Conservation (phyloP, 2,329 filamentous ascomycete genomes). For the Neonectria sp. region DNA sequence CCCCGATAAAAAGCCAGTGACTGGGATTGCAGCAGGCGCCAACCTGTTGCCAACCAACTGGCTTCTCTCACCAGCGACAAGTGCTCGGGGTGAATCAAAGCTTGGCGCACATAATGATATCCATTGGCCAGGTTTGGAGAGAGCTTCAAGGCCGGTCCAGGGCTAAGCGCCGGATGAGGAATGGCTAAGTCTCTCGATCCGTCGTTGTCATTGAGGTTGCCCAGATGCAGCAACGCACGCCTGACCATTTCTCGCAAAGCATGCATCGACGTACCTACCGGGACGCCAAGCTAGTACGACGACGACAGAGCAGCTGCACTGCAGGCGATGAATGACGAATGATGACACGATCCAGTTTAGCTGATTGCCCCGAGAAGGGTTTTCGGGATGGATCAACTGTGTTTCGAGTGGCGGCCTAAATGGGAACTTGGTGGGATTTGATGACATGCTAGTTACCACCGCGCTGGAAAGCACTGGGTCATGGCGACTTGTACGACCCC, state of each 20-base stretch:
- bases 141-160: constrained; percentile 20
- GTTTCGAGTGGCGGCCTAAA: constrained; percentile 36
- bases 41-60: constrained; percentile 17
- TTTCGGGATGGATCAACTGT: constrained; percentile 15
- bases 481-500: constrained; percentile 30
- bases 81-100: constrained; percentile 34
- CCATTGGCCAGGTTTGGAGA: constrained; percentile 37
- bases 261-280: background rate
- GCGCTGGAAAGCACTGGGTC: constrained; percentile 42
- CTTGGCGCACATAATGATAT: constrained; percentile 14
- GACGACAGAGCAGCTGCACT: background rate
- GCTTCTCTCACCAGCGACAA: constrained; percentile 40
- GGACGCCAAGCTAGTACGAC: background rate
- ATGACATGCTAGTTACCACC: constrained; percentile 45
- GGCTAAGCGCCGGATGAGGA: constrained; percentile 37
- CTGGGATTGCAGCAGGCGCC: background rate
- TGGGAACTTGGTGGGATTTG: constrained; percentile 30
- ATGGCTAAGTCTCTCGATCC: constrained; percentile 24
- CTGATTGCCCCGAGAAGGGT: background rate
- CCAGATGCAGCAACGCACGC: constrained; percentile 4
- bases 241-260: background rate
- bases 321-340: background rate
- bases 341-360: background rate
- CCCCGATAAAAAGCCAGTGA: background rate
- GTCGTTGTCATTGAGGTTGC: constrained; percentile 7